Conservation (phyloP, 768 basidiomycete genomes). For the Kwoniella sp. region DNA sequence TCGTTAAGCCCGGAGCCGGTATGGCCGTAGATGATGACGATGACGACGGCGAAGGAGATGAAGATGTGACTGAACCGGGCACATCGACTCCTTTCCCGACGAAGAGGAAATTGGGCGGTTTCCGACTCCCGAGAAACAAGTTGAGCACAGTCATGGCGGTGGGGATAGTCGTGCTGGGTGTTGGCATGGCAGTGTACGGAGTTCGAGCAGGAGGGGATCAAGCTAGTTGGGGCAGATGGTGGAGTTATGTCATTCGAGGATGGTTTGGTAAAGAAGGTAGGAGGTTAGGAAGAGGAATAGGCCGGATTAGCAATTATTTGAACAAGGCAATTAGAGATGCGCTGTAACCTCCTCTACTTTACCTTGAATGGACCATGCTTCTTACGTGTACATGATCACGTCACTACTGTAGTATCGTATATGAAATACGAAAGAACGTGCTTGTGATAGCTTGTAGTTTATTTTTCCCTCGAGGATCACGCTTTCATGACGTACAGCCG, state of each 20-base stretch:
- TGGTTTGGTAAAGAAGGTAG: slow-evolving; percentile 16
- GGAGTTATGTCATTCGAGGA: slow-evolving; percentile 30
- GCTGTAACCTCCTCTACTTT: background rate
- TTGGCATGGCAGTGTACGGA: slow-evolving; percentile 38
- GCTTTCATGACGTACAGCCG: no score
- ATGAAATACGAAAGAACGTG: no score
- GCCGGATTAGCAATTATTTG: background rate
- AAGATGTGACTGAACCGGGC: slow-evolving; percentile 11
- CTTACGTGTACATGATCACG: no score
- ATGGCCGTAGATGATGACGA: slow-evolving; percentile 33
- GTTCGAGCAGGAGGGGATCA: slow-evolving; percentile 24
- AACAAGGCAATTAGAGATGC: slow-evolving; percentile 5
- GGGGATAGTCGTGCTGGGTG: slow-evolving; percentile 32
- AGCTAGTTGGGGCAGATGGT: slow-evolving; percentile 39
- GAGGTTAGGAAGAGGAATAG: background rate
- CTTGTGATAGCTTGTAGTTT: no score
- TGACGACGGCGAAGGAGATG: slow-evolving; percentile 31
- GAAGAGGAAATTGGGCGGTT: slow-evolving; percentile 9
- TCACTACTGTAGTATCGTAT: no score
- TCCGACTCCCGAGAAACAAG: slow-evolving; percentile 26
- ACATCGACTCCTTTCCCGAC: background rate
- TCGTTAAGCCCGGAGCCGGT: slow-evolving; percentile 30
- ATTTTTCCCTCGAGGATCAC: no score
- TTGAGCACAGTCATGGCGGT: slow-evolving; percentile 32
- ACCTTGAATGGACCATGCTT: no score